phyloP scores from a whole-genome alignment of 2,329 filamentous ascomycete species.

The Claviceps sp. region DNA sequence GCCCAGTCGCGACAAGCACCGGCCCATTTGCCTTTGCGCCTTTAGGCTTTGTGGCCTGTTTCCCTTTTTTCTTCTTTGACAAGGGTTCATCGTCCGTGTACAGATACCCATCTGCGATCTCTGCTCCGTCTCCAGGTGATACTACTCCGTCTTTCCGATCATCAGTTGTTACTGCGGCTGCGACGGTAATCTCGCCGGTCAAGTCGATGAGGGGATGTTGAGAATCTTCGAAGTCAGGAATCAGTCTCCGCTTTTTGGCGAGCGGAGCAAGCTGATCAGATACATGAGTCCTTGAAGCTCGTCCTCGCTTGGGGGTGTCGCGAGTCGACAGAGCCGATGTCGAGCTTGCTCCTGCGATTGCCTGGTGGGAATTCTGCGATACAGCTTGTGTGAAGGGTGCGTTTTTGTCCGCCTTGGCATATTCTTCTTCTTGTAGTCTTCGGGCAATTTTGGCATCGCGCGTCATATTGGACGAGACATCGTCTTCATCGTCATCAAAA shows the following conservation, averaged over 20 bases:
- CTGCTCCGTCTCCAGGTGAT: not conserved
- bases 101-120: conserved; percentile 1
- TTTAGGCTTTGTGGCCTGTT: conserved; percentile 3
- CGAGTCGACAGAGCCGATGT: conserved; percentile 5
- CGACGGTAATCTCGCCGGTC: conserved; percentile 19
- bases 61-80: conserved; percentile 10
- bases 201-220: conserved; percentile 14
- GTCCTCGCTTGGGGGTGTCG: conserved; percentile 12
- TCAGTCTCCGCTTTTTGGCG: conserved; percentile 17
- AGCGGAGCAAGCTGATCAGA: conserved; percentile 10
- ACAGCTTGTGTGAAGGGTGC: conserved; percentile 2
- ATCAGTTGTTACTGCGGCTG: conserved; percentile 9
- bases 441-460: conserved; percentile 20
- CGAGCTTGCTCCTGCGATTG: not conserved
- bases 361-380: conserved; percentile 1
- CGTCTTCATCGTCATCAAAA: conserved; percentile 22
- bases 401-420: conserved; percentile 7
- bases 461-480: conserved; percentile 12
- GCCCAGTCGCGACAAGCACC: too few species aligned
- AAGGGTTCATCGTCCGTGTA: conserved; percentile 19
- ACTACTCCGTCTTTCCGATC: conserved; percentile 7
- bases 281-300: conserved; percentile 11
- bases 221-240: conserved; percentile 18
- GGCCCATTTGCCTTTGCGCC: not conserved
- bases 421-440: conserved; percentile 22